Conservation (phyloP, 352 stramenopile species). For the Globisporangium paddicum region DNA sequence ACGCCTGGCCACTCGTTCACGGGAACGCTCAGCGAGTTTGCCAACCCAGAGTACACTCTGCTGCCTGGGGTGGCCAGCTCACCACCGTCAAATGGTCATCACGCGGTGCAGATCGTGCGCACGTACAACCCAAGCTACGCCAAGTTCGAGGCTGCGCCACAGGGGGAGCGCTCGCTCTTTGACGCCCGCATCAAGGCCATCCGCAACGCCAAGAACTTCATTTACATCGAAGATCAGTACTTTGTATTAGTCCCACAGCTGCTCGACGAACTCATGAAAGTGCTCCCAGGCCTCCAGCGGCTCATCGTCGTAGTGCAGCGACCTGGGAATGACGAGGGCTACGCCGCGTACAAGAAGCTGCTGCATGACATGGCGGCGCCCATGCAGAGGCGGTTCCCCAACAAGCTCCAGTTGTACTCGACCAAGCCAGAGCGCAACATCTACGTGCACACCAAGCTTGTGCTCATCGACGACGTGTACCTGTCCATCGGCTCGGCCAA, state of each 20-base stretch:
- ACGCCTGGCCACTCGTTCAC: conserved; percentile 13
- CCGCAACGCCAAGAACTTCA: conserved; percentile 42
- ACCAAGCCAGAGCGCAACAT: conserved; percentile 29
- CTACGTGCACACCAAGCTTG: conserved; percentile 53
- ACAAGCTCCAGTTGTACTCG: conserved; percentile 48
- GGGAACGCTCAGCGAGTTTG: conserved; percentile 30
- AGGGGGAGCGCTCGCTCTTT: conserved; percentile 39
- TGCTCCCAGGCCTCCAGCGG: conserved; percentile 33
- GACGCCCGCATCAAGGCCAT: conserved; percentile 41
- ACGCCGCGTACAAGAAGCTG: conserved; percentile 39
- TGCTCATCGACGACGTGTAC: conserved; percentile 23
- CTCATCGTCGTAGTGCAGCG: conserved; percentile 39
- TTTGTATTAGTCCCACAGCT: conserved; percentile 40
- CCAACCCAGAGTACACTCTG: conserved; percentile 21
- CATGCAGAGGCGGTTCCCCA: conserved; percentile 30
- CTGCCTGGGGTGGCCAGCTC: conserved; percentile 8
- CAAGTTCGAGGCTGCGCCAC: conserved; percentile 38
- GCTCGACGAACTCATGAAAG: conserved; percentile 33
- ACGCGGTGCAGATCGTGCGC: conserved; percentile 43
- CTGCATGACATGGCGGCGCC: conserved; percentile 48
- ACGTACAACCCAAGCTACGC: conserved; percentile 43
- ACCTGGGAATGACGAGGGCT: conserved; percentile 20
- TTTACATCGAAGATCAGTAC: conserved; percentile 66
- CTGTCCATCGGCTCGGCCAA: conserved; percentile 33
- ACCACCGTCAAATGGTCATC: conserved; percentile 9